phyloP scores from a whole-genome alignment of 2,329 filamentous ascomycete genomes.

The Cordyceps tenuipes region DNA sequence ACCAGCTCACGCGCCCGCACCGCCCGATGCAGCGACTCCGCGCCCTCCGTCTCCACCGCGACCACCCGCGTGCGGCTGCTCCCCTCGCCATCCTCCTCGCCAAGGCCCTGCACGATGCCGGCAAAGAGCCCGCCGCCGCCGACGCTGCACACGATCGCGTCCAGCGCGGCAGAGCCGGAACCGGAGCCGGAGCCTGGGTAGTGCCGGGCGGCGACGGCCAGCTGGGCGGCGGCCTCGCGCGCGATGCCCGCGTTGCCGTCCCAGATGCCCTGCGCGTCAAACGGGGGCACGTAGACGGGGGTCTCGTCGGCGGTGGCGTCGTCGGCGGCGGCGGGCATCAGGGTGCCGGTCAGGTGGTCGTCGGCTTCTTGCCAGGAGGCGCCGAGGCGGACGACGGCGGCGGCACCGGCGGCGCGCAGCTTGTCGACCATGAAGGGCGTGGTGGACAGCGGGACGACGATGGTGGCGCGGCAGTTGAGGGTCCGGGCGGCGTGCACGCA shows the following conservation, averaged over 20 bases:
- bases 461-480: conserved; percentile 55
- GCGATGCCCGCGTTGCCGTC: conserved; percentile 52
- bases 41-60: conserved; percentile 65
- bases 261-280: conserved; percentile 60
- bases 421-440: conserved; percentile 60
- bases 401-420: conserved; percentile 53
- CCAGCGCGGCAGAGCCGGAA: no score
- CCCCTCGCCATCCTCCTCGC: conserved; percentile 15
- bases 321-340: conserved; percentile 27
- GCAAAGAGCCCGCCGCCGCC: conserved; percentile 76
- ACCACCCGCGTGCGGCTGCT: conserved; percentile 40
- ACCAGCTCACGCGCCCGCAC: conserved; percentile 46
- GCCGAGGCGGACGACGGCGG: conserved; percentile 56
- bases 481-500: conserved; percentile 62
- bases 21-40: conserved; percentile 54
- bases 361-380: conserved; percentile 63
- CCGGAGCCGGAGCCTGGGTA: conserved; percentile 10
- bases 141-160: conserved; percentile 65
- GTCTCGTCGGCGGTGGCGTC: conserved; percentile 22
- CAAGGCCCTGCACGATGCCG: conserved; percentile 63
- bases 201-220: conserved; percentile 20
- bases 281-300: conserved; percentile 56
- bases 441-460: conserved; percentile 61
- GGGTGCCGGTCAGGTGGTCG: conserved; percentile 48
- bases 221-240: conserved; percentile 32